Evolutionary conservation across 768 basidiomycete genomes (phyloP), one percentile per base, ranked within the genome.

Genomic region (Piloderma croceum): DNA sequence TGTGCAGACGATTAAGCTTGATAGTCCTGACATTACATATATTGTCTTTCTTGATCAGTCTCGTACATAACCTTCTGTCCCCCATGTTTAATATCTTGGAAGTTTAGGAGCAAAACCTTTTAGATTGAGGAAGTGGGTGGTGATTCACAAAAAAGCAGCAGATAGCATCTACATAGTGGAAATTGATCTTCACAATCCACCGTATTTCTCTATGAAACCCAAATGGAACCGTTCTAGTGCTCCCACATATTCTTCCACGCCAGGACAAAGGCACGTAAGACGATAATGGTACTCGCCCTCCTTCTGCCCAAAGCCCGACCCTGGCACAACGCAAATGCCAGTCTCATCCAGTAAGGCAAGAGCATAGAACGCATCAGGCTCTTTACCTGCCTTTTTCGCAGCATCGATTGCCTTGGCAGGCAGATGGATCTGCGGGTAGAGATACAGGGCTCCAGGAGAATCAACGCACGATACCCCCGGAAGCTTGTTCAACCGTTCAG

Each of bases 281-380:
- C 94, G 69, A 58, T 96, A 84, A 63, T 99, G 94, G 64, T 80
- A 82, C 54, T 92, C 84, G 19, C 86, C 90, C 36, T 85, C 81
- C 63, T 74, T 83, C 68, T 97, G 93, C 4, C 93, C 93, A 59
- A 99, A 99, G 1, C 94, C 94, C 35, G 81, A 83, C 1, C 94
- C 94, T 5, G 92, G 89, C 4, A 97, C 88, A 17, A 88, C 87
- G 53, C 92, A 96, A 47, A 98, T 96, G 4, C 91, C 91, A 0
- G 90, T 92, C 60, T 75, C 74, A 46, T 94, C 90, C 38, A 99
- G 71, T 37, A 99, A 60, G 49, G 73, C 76, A 25, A 94, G 69
- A 17, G 89, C 77, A 57, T 99, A 99, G 55, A 93, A 83, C 31
- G 81, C 83, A 59, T 99, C 94, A 3, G 94, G 86, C 51, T 74